These are phyloP conservation scores for Pichia sp. DNA, from an alignment of 1,139 yeast species.

Conservation along the genomic window DNA sequence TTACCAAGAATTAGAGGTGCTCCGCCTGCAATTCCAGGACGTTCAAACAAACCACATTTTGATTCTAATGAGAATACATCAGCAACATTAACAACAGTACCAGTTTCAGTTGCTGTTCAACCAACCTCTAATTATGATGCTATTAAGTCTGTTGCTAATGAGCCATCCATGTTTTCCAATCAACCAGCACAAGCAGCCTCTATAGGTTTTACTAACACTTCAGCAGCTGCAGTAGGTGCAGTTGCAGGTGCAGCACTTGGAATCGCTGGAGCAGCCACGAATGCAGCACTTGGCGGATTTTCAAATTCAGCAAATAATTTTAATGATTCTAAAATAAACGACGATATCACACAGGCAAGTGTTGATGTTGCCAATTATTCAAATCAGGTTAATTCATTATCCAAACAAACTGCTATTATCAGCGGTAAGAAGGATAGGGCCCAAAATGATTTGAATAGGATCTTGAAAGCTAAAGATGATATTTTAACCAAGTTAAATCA, in stretches of 20 bases:
- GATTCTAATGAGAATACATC: conserved; percentile 12
- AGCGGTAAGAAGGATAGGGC: conserved; percentile 70
- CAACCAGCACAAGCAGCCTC: conserved; percentile 13
- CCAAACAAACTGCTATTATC: conserved; percentile 65
- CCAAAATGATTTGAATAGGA: conserved; percentile 64
- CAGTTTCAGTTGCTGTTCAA: conserved; percentile 11
- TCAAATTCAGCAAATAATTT: conserved; percentile 24
- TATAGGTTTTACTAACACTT: conserved; percentile 10
- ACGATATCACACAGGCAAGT: conserved; percentile 70
- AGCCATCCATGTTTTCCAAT: conserved; percentile 7
- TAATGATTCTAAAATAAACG: conserved; percentile 37
- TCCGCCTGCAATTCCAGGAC: conserved; percentile 31
- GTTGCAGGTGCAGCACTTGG: conserved; percentile 11
- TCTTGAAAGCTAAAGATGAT: conserved; percentile 59
- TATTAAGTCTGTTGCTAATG: conserved; percentile 18
- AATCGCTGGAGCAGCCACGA: conserved; percentile 12
- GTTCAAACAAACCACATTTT: conserved; percentile 29
- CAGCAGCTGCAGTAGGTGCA: conserved; percentile 11
- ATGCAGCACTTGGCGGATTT: conserved; percentile 19
- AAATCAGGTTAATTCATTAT: conserved; percentile 74
- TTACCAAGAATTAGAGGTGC: conserved; percentile 18
- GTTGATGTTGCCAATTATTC: conserved; percentile 84
- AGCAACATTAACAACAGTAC: conserved; percentile 4
- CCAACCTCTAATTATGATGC: conserved; percentile 28
- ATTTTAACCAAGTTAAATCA: conserved; percentile 64